Conservation (phyloP, 1,284 basidiomycete species). For the Moesziomyces sp. region DNA sequence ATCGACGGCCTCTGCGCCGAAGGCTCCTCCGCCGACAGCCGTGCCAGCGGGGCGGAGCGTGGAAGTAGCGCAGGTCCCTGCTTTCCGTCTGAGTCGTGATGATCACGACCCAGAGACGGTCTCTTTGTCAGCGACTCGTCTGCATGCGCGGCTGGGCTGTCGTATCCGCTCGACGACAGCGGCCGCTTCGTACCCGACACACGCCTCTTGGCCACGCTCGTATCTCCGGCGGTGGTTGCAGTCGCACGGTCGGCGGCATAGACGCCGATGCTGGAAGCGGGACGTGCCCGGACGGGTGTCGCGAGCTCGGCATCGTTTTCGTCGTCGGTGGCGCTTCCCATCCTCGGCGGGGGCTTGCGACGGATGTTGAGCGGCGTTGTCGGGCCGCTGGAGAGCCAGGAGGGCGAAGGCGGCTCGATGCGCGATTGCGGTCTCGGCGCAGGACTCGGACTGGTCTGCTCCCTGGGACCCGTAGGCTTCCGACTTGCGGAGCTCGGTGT, state of each 20-base stretch:
- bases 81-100: not conserved
- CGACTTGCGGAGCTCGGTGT: constrained; percentile 49
- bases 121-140: constrained; percentile 26
- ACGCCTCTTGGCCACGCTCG: constrained; percentile 9
- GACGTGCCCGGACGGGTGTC: constrained; percentile 13
- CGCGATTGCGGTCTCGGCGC: constrained; percentile 4
- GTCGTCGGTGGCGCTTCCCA: not conserved
- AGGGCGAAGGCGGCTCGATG: constrained; percentile 14
- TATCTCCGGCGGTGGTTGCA: not conserved
- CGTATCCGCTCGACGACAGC: constrained; percentile 12
- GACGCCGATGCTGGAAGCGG: constrained; percentile 19
- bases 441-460: constrained; percentile 29
- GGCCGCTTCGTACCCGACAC: constrained; percentile 32
- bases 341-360: constrained; percentile 29
- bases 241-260: constrained; percentile 3
- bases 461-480: constrained; percentile 44
- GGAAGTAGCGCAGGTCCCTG: constrained; percentile 9
- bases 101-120: constrained; percentile 19
- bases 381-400: constrained; percentile 16
- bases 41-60: constrained; percentile 9
- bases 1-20: constrained; percentile 16
- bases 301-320: constrained; percentile 6
- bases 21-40: constrained; percentile 14
- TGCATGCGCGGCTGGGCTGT: constrained; percentile 1
- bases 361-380: constrained; percentile 47